Evolutionary conservation across 768 basidiomycete species (phyloP), one percentile per base, ranked within the genome.

Genomic region (Sarcodon sp.): DNA sequence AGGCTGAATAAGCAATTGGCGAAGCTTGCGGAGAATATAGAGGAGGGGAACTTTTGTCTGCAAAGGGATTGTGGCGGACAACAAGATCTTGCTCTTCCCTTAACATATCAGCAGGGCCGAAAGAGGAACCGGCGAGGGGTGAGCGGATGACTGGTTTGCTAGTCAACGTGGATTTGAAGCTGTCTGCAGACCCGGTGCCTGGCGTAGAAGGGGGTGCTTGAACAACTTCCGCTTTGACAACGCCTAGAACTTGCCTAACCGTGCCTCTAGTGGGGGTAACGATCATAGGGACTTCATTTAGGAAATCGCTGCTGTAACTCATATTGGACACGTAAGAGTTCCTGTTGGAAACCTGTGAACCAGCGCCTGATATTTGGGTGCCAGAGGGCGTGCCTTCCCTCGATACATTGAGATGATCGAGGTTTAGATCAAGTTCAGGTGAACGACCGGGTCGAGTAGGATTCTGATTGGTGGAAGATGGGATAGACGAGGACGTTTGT

Each of bases 251-350:
- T 55, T 86, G 81, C 83, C 61, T 72, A 56, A 85, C 75, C 43
- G 72, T 67, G 32, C 76, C 70, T 50, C 76, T 80, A 27, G 68
- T 71, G 31, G 83, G 77, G 0, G 83, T 86, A 52, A 89, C 76
- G 55, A 89, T 89, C 68, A 83, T 80, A 18, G 87, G 85, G 1
- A 83, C 79, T 60, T 89, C 87, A 56, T 80, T 79, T 51, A 88
- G 66, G 65, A 89, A 74, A 55, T 88, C 87, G 57, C 83, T 87
- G 12, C 81, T 72, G 59, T 74, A 86, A 57, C 82, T 87, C 37
- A 80, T 81, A 38, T 72, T 76, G 31, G 86, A 82, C 71, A 83
- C 76, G 65, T 74, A 85, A 15, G 87, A 88, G 48, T 75, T 69
- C 53, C 82, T 69, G 18, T 69, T 61, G 32, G 64, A 75, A 12